phyloP scores from a whole-genome alignment of 2,329 filamentous ascomycete genomes.

The Fusarium clavum region DNA sequence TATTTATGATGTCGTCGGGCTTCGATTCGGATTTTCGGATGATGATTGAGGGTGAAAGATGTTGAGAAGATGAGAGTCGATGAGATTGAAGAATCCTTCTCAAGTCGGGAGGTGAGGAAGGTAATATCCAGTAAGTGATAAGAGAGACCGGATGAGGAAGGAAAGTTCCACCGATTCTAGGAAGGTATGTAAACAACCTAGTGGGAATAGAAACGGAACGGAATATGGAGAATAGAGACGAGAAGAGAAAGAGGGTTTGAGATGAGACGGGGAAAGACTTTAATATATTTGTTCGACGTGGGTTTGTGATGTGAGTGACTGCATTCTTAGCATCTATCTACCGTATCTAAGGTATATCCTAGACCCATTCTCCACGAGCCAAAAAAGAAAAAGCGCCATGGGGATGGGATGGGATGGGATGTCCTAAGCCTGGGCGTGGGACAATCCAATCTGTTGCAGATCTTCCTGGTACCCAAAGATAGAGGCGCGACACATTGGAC shows the following conservation, averaged over 20 bases:
- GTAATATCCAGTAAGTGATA: slow-evolving; percentile 10
- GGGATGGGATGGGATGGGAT: slow-evolving; percentile 19
- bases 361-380: slow-evolving; percentile 29
- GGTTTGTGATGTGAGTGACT: slow-evolving; percentile 1
- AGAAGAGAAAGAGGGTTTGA: not conserved
- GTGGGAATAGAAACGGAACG: slow-evolving; percentile 14
- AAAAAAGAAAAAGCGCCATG: slow-evolving; percentile 13
- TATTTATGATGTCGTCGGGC: slow-evolving; percentile 2
- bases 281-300: slow-evolving; percentile 30
- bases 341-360: not conserved
- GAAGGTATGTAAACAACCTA: slow-evolving; percentile 28
- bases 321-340: slow-evolving; percentile 3
- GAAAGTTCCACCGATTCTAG: slow-evolving; percentile 22
- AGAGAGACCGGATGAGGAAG: slow-evolving; percentile 21
- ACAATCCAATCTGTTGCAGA: slow-evolving; percentile 27
- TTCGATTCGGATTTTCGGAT: slow-evolving; percentile 22
- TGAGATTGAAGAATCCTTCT: slow-evolving; percentile 10
- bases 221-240: slow-evolving; percentile 16
- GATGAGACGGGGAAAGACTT: slow-evolving; percentile 33
- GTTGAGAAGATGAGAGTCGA: slow-evolving; percentile 1
- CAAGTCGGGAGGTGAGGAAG: slow-evolving; percentile 8
- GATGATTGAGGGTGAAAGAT: slow-evolving; percentile 3
- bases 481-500: slow-evolving; percentile 25
- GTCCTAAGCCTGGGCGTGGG: slow-evolving; percentile 26
- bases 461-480: slow-evolving; percentile 27